Base-by-base conservation (phyloP, 2,329 filamentous ascomycete genomes). In the Thelonectria blattea region DNA sequence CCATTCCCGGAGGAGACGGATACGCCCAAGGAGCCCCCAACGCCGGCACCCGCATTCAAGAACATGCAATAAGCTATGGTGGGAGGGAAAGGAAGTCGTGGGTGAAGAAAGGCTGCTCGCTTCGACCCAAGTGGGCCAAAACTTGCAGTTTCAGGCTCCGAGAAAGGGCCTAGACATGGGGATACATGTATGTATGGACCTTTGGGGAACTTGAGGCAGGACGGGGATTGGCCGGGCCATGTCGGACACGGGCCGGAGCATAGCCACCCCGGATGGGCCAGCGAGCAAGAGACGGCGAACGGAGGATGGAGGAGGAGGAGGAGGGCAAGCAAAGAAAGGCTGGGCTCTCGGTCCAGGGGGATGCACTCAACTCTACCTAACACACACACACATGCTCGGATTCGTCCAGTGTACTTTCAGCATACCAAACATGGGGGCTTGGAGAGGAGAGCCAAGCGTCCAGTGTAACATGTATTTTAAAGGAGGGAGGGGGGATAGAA, bases 1-100 rank as follows among this genome's bases (percentile, higher is more conserved):
- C 85, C 85, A 41, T 81, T 83, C 61, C 81, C 81, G 20, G 72
- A 75, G 42, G 79, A 77, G 67, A 78, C 81, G 22, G 79, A 81
- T 61, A 73, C 71, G 22, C 73, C 75, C 12, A 73, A 73, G 55
- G 74, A 75, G 11, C 71, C 75, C 5, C 74, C 76, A 39, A 58
- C 76, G 14, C 77, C 78, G 3, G 70, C 76, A 47, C 76, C 79
- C 27, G 77, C 78, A 8, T 80, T 78, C 63, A 69, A 69, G 64
- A 66, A 68, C 52, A 56, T 74, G 51, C 63, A 71, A 34, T 58
- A 64, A 46, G 24, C 53, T 43, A 42, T 15, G 34, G 37, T 50
- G 30, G 52, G 52, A 17, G 46, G 52, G 56, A 53, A 37, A n/a
- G n/a, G 18, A 45, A n/a, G 15, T 32, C 30, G 18, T 34, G 15